Percentiles rank a stretch among this genome's conserved stretches.
These are phyloP conservation scores for Coemansia umbellata DNA, from an alignment of 192 early-diverging fungal genomes.

Conservation along the genomic window DNA sequence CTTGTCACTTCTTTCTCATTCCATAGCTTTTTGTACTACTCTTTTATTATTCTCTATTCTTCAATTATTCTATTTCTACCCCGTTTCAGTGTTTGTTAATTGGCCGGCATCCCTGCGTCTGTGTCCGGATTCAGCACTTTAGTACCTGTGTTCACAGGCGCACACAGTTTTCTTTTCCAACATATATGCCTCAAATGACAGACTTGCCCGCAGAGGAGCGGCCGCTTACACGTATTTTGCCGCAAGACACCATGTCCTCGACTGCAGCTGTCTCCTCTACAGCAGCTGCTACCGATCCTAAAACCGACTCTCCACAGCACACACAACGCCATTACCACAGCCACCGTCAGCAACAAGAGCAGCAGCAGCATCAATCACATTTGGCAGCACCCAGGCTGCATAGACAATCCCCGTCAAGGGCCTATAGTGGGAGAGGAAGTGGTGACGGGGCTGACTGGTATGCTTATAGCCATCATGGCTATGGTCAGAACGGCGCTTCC, in stretches of 20 bases:
- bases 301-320: not conserved
- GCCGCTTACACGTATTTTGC: not conserved
- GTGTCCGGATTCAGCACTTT: not conserved
- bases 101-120: not conserved
- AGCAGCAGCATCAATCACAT: not conserved
- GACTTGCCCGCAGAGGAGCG: conserved; percentile 22
- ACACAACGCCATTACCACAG: not conserved
- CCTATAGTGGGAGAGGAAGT: not conserved
- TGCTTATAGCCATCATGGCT: not conserved
- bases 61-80: no score
- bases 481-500: not conserved
- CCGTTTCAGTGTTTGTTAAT: no score
- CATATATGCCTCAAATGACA: conserved; percentile 29
- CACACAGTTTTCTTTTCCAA: no score
- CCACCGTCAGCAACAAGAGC: not conserved
- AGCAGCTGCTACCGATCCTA: not conserved
- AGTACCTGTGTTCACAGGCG: no score
- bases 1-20: no score
- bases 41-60: no score
- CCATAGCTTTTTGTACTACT: no score
- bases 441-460: not conserved
- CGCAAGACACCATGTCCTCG: no score
- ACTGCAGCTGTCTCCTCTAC: no score
- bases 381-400: not conserved
- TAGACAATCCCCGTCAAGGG: not conserved